phyloP scores from a whole-genome alignment of 2,329 filamentous ascomycete genomes.

The Sphaerulina musiva region DNA sequence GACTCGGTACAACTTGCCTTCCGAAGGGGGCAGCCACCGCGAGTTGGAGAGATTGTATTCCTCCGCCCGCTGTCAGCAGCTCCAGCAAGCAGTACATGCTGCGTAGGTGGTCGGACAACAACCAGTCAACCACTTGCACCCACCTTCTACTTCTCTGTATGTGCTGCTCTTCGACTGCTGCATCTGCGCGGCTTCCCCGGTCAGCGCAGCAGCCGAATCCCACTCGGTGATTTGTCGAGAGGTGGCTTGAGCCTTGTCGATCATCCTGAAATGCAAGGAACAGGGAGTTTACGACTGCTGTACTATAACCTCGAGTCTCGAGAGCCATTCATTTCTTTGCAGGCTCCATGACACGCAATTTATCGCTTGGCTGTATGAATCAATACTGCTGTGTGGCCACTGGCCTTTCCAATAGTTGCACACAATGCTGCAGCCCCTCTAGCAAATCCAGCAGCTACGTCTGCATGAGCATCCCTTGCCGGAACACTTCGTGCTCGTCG shows the following conservation, averaged over 20 bases:
- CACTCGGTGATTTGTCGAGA: conserved; percentile 2
- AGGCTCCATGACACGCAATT: neutral
- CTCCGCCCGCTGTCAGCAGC: neutral
- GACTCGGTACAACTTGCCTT: conserved; percentile 11
- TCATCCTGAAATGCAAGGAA: conserved; percentile 14
- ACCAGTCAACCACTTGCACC: neutral
- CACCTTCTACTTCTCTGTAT: neutral
- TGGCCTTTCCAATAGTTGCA: conserved; percentile 7
- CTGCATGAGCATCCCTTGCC: no score
- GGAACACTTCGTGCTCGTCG: neutral
- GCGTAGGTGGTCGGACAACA: no score
- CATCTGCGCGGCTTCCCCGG: neutral
- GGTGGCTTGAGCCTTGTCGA: conserved; percentile 8
- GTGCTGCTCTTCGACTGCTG: neutral
- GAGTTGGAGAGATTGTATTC: neutral
- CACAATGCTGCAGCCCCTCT: conserved; percentile 3
- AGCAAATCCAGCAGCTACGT: neutral
- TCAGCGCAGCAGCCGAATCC: conserved; percentile 4
- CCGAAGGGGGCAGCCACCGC: neutral
- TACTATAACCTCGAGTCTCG: neutral
- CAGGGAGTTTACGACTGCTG: conserved; percentile 5
- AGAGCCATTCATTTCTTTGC: conserved; percentile 8
- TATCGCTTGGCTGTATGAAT: conserved; percentile 12
- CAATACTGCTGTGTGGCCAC: conserved; percentile 12
- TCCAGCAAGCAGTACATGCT: neutral